Evolutionary conservation across 305 asterid species (phyloP), one percentile per base, ranked within the genome.

Genomic region (Salvia sclarea): DNA sequence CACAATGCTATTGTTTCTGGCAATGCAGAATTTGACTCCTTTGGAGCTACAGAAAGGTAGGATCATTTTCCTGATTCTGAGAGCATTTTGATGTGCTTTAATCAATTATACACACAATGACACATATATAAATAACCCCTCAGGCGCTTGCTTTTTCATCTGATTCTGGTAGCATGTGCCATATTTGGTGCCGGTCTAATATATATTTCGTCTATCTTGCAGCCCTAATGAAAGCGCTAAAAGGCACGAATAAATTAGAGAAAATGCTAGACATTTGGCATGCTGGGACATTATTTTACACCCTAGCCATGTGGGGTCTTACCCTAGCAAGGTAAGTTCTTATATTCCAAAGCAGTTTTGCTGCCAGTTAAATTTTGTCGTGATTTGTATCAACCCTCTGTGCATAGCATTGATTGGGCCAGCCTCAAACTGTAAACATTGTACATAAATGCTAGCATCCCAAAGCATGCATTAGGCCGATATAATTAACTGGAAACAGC

Each of bases 271-370:
- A 76, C 77, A 79, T 93, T 75, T 93, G 98, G 98, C 86, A 79
- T 37, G 96, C 97, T 1, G 97, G 96, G 64, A 84, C 44, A 81
- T 62, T 81, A 80, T 84, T 94, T 67, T 91, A 85, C 75, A 82
- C 94, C 37, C 75, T 94, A 54, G 87, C 92, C 56, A 88, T 95
- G 44, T 94, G 98, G 98, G 89, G 98, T 45, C 91, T 94, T 82
- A 89, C 95, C 68, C 80, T 89, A 20, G 84, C 94, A 12, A 92
- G 96, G 96, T 93, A 71, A 73, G 61, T 67, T 76, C 41, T 40
- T 30, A 70, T 35, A 33, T 68, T 20, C 18, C 2, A 6, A 64
- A 57, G 12, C 22, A 3, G 30, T 64, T 62, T 54, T 52, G 18
- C 33, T 68, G 54, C 40, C 41, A 35, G 41, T 49, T 48, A 71